Conservation (phyloP, 1,284 basidiomycete genomes). For the Papiliotrema flavescens region DNA sequence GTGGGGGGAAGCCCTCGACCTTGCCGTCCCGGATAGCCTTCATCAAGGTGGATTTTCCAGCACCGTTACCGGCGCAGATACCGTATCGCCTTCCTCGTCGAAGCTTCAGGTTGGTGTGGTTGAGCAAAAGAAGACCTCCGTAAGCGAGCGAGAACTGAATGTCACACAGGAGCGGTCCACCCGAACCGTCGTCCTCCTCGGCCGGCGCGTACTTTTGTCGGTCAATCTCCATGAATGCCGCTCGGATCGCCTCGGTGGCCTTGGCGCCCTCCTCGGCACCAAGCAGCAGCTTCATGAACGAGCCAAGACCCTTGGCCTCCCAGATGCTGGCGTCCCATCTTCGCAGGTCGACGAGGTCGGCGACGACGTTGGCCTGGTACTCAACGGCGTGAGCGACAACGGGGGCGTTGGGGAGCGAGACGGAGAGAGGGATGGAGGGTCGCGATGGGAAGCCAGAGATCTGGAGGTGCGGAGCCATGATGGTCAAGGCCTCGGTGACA, state of each 20-base stretch:
- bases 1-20: slow-evolving; percentile 90
- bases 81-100: slow-evolving; percentile 91
- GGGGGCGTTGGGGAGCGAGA: slow-evolving; percentile 42
- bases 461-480: slow-evolving; percentile 63
- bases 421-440: slow-evolving; percentile 48
- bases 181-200: slow-evolving; percentile 67
- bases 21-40: slow-evolving; percentile 92
- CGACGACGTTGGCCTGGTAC: slow-evolving; percentile 69
- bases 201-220: slow-evolving; percentile 54
- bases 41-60: slow-evolving; percentile 94
- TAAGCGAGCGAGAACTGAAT: slow-evolving; percentile 95
- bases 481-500: slow-evolving; percentile 56
- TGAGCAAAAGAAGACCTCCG: slow-evolving; percentile 89
- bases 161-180: slow-evolving; percentile 76
- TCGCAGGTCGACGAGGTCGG: slow-evolving; percentile 69
- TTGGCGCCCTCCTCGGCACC: slow-evolving; percentile 44
- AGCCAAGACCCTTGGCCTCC: slow-evolving; percentile 64
- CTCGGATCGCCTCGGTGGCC: slow-evolving; percentile 64
- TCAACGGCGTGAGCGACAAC: slow-evolving; percentile 54
- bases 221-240: slow-evolving; percentile 74
- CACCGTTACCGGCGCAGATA: slow-evolving; percentile 92
- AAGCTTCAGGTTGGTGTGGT: slow-evolving; percentile 88
- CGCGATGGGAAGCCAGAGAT: slow-evolving; percentile 52
- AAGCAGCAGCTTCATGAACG: slow-evolving; percentile 59
- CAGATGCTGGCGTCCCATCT: slow-evolving; percentile 66